phyloP scores from a whole-genome alignment of 768 basidiomycete species.

The Vararia minispora region DNA sequence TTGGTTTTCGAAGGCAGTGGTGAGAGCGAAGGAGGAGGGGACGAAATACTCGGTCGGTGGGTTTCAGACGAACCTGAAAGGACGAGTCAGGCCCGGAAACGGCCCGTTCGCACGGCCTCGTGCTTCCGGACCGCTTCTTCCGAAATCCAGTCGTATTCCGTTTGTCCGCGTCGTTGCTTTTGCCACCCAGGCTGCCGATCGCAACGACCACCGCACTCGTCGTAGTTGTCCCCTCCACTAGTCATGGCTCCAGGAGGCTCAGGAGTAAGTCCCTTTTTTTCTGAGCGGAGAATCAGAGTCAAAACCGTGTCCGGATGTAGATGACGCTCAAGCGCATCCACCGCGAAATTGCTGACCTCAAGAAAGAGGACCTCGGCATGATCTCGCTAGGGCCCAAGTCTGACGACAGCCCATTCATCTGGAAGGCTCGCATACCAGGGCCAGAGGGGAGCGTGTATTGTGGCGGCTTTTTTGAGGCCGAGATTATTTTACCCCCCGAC shows the following conservation, averaged over 20 bases:
- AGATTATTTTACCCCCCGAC: conserved; percentile 55
- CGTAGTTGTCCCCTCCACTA: background rate
- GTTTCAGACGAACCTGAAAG: background rate
- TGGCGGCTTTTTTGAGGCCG: conserved; percentile 61
- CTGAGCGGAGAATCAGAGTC: no score
- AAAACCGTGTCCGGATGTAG: conserved; percentile 16
- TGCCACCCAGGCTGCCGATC: no score
- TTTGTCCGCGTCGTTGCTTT: background rate
- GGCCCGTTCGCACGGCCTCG: background rate
- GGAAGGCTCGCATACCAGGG: conserved; percentile 72
- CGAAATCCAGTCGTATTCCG: background rate
- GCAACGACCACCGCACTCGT: no score
- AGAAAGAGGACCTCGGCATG: conserved; percentile 72
- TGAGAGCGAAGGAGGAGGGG: conserved; percentile 1
- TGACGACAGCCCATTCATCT: conserved; percentile 54
- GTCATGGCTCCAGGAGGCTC: conserved; percentile 9
- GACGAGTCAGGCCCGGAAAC: background rate
- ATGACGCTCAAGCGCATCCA: conserved; percentile 76
- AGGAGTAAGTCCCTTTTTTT: conserved; percentile 4
- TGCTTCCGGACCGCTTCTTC: background rate
- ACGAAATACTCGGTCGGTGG: background rate
- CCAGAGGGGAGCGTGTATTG: conserved; percentile 79
- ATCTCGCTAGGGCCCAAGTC: conserved; percentile 57
- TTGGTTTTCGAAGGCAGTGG: conserved; percentile 7
- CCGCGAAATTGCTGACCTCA: conserved; percentile 68